A percentile compares a stretch with the other conserved stretches of the same genome.
phyloP scores from a whole-genome alignment of 176 grass and related monocot species.

The Poa annua region DNA sequence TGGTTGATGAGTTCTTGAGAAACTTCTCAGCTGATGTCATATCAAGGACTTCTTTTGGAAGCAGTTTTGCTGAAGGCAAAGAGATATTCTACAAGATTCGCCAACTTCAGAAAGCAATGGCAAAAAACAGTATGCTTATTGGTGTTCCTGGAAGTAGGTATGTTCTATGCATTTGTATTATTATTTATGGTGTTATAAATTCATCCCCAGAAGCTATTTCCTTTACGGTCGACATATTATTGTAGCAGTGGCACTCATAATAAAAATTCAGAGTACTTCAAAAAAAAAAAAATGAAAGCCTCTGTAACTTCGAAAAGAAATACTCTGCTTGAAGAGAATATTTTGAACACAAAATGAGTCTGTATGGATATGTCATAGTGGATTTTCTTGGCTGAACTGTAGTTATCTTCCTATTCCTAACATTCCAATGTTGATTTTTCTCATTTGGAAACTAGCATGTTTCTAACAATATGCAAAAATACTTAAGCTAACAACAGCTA shows the following conservation, averaged over 20 bases:
- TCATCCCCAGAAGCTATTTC: not conserved
- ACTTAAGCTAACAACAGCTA: not conserved
- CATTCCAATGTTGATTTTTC: not conserved
- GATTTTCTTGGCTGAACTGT: not conserved
- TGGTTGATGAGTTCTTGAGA: conserved; percentile 71
- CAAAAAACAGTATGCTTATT: conserved; percentile 58
- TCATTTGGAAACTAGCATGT: not conserved
- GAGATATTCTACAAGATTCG: conserved; percentile 74
- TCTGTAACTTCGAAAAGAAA: not conserved
- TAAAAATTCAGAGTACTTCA: not conserved
- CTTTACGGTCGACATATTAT: not conserved
- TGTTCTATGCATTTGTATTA: not conserved
- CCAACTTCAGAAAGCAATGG: conserved; percentile 62
- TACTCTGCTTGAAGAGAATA: not conserved
- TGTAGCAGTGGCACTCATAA: not conserved
- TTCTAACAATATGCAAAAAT: not conserved
- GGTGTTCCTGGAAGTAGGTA: conserved; percentile 67
- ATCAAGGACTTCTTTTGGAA: conserved; percentile 77
- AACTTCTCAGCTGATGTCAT: conserved; percentile 82
- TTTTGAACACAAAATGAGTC: not conserved
- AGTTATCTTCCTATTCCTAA: not conserved
- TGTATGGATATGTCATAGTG: not conserved
- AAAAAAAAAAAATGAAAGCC: not conserved
- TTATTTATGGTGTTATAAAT: not conserved
- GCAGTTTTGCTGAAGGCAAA: conserved; percentile 62